Evolutionary conservation across 2,329 filamentous ascomycete species (phyloP).

Genomic region (Xylariaceae sp.): DNA sequence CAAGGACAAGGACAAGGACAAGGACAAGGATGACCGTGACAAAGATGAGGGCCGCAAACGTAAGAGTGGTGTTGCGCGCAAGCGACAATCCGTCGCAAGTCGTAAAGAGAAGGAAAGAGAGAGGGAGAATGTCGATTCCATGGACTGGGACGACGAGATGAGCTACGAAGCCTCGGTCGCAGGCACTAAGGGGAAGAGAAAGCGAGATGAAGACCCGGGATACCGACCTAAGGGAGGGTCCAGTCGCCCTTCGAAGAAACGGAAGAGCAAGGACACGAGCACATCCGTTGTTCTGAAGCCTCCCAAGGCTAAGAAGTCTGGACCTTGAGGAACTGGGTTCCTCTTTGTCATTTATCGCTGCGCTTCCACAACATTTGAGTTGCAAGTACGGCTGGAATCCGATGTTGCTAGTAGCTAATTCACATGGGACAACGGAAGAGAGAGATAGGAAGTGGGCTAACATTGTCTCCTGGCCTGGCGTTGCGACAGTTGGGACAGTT

Average conservation of each 20-base stretch:
- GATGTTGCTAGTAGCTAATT: constrained; percentile 8
- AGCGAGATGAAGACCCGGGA: constrained; percentile 52
- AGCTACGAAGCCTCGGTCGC: constrained; percentile 32
- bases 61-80: constrained; percentile 32
- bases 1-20: constrained; percentile 41
- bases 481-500: background rate
- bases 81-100: constrained; percentile 35
- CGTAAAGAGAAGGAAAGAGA: constrained; percentile 27
- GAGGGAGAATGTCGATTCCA: constrained; percentile 33
- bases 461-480: constrained; percentile 6
- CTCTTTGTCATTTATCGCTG: background rate
- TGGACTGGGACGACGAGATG: constrained; percentile 38
- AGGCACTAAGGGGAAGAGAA: constrained; percentile 47
- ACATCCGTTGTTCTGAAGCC: constrained; percentile 15
- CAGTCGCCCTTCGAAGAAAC: constrained; percentile 51
- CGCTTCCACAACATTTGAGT: background rate
- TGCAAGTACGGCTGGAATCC: background rate
- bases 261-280: constrained; percentile 45
- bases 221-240: constrained; percentile 55
- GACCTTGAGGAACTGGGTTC: background rate
- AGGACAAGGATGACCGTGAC: constrained; percentile 34
- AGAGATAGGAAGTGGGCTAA: background rate
- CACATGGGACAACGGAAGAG: background rate
- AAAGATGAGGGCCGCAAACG: constrained; percentile 33
- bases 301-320: constrained; percentile 23